Conservation (phyloP, 331 rosid genomes). For the Spiraea crenata region DNA sequence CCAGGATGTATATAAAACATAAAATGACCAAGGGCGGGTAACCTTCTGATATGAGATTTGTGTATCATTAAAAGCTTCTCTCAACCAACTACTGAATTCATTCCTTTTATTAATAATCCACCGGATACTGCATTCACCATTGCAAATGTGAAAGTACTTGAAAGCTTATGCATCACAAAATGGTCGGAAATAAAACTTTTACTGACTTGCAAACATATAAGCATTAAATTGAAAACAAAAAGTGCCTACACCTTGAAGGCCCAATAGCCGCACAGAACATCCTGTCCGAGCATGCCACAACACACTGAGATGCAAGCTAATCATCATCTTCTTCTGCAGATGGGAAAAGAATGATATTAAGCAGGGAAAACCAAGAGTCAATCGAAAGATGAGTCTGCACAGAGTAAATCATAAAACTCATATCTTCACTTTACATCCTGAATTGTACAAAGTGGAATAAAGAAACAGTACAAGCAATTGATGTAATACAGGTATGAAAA, state of each 20-base stretch:
- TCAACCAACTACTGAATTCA: conserved; percentile 7
- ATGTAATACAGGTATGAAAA: not conserved
- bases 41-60: not conserved
- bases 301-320: conserved; percentile 26
- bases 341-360: not conserved
- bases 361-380: not conserved
- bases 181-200: conserved; percentile 13
- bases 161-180: conserved; percentile 32
- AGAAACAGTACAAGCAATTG: not conserved
- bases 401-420: not conserved
- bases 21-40: too few species aligned
- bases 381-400: not conserved
- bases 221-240: conserved; percentile 25
- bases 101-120: conserved; percentile 30
- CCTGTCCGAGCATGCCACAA: conserved; percentile 26
- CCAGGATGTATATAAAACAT: not conserved
- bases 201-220: conserved; percentile 32
- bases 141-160: conserved; percentile 19
- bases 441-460: not conserved
- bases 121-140: conserved; percentile 16
- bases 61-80: not conserved
- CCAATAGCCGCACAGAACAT: conserved; percentile 16
- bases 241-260: conserved; percentile 18
- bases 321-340: conserved; percentile 63
- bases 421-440: not conserved